Percentiles rank a stretch among this genome's conserved stretches.
These are phyloP conservation scores for Datura wrightii DNA, from an alignment of 257 asterid species.

Conservation along the genomic window DNA sequence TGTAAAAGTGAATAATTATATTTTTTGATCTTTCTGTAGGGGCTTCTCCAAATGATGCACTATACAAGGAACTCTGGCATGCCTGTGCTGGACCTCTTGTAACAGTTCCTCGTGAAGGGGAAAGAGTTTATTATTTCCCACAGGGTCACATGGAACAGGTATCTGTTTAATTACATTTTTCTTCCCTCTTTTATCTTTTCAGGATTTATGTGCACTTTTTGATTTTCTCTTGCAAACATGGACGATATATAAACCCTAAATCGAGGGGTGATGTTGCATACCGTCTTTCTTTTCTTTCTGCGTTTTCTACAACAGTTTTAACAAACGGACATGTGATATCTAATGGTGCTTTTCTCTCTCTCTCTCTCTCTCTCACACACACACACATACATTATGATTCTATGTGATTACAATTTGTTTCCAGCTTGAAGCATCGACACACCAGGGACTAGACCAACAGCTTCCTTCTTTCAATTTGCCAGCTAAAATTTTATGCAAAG, in stretches of 20 bases:
- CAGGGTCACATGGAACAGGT: slow-evolving; percentile 99
- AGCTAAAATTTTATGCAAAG: slow-evolving; percentile 91
- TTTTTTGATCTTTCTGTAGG: slow-evolving; percentile 51
- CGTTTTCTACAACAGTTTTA: background rate
- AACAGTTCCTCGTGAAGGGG: slow-evolving; percentile 84
- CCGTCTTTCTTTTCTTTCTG: background rate
- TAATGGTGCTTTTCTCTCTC: background rate
- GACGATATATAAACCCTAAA: background rate
- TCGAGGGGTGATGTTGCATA: background rate
- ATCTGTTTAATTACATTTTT: slow-evolving; percentile 27
- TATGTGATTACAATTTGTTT: slow-evolving; percentile 34
- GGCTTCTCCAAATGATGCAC: slow-evolving; percentile 55
- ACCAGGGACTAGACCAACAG: slow-evolving; percentile 85
- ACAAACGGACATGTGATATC: background rate
- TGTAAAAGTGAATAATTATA: background rate
- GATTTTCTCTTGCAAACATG: background rate
- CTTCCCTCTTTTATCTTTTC: slow-evolving; percentile 22
- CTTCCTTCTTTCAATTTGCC: slow-evolving; percentile 92
- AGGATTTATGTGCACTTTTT: background rate
- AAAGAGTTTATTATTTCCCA: slow-evolving; percentile 88
- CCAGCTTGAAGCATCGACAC: slow-evolving; percentile 98
- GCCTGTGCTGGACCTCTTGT: slow-evolving; percentile 99
- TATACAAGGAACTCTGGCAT: slow-evolving; percentile 91
- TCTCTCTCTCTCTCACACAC: background rate
- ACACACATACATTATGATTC: background rate